phyloP scores from a whole-genome alignment of 2,329 filamentous ascomycete species.

The Colletotrichum endophyticum region DNA sequence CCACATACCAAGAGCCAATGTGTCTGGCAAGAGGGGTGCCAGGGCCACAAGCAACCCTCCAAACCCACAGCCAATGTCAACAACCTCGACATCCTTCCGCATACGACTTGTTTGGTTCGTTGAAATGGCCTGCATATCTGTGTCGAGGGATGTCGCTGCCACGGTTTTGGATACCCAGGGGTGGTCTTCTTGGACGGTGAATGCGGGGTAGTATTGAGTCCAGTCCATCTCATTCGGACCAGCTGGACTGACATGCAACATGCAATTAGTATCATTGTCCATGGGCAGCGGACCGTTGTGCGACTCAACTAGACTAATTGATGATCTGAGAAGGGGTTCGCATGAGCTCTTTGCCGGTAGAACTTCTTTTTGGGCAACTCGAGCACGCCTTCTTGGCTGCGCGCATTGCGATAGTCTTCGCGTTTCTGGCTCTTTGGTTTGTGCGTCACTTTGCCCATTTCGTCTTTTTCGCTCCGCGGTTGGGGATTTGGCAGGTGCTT shows the following conservation, averaged over 20 bases:
- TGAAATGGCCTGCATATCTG: constrained; percentile 16
- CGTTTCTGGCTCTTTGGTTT: constrained; percentile 69
- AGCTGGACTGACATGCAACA: constrained; percentile 63
- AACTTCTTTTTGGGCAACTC: constrained; percentile 91
- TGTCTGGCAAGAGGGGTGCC: constrained; percentile 79
- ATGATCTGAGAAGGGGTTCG: constrained; percentile 98
- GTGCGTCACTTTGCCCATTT: constrained; percentile 42
- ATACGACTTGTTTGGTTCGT: constrained; percentile 39
- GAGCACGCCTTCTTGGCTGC: constrained; percentile 55
- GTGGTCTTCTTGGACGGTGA: constrained; percentile 46
- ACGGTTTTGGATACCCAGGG: neutral
- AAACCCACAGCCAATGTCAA: constrained; percentile 97
- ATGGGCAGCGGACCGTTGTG: neutral
- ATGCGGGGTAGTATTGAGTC: constrained; percentile 82
- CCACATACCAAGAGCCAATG: constrained; percentile 76
- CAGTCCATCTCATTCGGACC: constrained; percentile 90
- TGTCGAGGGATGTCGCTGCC: neutral
- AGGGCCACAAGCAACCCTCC: constrained; percentile 89
- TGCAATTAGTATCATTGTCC: neutral
- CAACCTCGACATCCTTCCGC: constrained; percentile 81
- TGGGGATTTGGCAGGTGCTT: neutral
- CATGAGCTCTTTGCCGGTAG: constrained; percentile 94
- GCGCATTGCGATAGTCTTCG: constrained; percentile 65
- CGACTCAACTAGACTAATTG: constrained; percentile 75
- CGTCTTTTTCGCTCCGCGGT: neutral